Conservation (phyloP, 441 rosid species). For the Mallotus repandus region DNA sequence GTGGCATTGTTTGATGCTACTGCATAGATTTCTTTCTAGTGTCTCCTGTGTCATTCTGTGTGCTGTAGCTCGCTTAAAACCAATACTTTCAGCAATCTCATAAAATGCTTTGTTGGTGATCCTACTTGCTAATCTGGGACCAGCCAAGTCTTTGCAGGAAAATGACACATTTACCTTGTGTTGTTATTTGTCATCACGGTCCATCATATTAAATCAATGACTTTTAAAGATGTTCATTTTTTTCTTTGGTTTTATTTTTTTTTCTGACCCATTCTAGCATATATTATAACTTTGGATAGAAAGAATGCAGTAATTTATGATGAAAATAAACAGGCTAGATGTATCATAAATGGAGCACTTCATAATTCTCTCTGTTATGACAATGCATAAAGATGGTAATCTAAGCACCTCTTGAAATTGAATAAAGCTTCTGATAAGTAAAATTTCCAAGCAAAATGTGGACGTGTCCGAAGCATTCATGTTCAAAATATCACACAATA, state of each 20-base stretch:
- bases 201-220: not conserved
- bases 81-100: not conserved
- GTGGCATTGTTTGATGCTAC: not conserved
- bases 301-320: not conserved
- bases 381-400: not conserved
- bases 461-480: not conserved
- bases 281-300: not conserved
- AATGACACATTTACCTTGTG: not conserved
- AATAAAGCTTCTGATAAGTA: not conserved
- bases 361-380: not conserved
- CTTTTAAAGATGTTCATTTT: not conserved
- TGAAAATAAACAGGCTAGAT: not conserved
- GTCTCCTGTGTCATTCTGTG: not conserved
- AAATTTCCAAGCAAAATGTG: slow-evolving; percentile 1
- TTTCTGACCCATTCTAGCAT: not conserved
- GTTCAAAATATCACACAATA: not conserved
- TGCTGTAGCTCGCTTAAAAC: not conserved
- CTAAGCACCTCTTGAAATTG: not conserved
- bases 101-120: not conserved
- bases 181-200: not conserved
- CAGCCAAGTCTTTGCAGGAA: not conserved
- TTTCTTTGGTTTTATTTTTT: not conserved
- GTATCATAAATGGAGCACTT: not conserved
- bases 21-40: not conserved
- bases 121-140: not conserved